Base-by-base conservation (phyloP, 2,329 filamentous ascomycete genomes). In the Leptographium wingfieldii region DNA sequence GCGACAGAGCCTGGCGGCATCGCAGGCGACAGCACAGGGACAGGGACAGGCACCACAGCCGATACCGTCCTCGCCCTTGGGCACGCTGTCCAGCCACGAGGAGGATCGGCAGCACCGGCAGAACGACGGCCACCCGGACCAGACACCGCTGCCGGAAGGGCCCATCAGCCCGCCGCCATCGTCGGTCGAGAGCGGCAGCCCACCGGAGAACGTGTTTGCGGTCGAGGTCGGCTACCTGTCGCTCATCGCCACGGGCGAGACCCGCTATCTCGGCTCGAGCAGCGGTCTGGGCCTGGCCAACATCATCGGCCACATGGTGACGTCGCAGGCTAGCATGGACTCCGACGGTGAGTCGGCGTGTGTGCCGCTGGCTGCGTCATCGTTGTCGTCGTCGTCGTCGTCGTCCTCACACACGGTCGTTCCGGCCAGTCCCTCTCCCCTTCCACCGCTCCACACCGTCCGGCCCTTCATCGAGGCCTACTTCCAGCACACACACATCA, bases 401-500 rank as follows among this genome's bases (percentile, higher is more conserved):
- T 9, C 33, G 11, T 33, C 52, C 3, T 7, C 33, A 19, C 53
- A 40, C 35, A 27, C 27, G 10, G 25, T 31, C 33, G 11, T 38
- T 3, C 35, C 35, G 10, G 12, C 14, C 27, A 7, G 14, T 51
- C 19, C 56, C 9, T n/a, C 49, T 57, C 14, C 53, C 6, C 55
- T 61, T 11, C 38, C 59, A n/a, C 54, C 60, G 10, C 53, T 54
- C 2, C n/a, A 48, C 16, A 14, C 49, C 1, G 63, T 60, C n/a
- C 56, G 54, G 38, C 61, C 61, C 3, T 54, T 62, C 19, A 60
- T 65, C 16, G 58, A 63, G 38, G 52, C 56, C 14, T 65, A 64
- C 51, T 65, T 64, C 35, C 49, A 59, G 53, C 63, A 65, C 54
- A 60, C 57, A 43, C 64, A 64, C 55, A 46, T 63, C 4, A 62